Evolutionary conservation across 768 basidiomycete species (phyloP), one percentile per base, ranked within the genome.

Genomic region (Sporobolomyces pararoseus): DNA sequence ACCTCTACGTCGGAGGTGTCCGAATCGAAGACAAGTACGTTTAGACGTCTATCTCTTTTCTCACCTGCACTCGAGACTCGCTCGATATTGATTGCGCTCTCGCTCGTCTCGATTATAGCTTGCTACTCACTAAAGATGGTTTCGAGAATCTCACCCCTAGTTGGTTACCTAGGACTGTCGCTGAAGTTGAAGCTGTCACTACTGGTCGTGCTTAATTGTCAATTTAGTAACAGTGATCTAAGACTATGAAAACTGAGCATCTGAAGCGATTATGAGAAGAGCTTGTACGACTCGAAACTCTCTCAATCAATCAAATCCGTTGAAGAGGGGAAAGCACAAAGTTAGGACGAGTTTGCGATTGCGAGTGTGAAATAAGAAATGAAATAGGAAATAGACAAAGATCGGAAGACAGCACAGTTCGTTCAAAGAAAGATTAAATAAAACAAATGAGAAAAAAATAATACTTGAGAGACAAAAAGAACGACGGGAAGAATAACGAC

Each of bases 71-170:
- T 19, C 50, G 50, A 49, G 47, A 10, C 47, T 7, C 47, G 12
- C 13, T 7, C 23, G 47, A 49, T 49, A 19, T 21, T 49, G 47
- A n/a, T 21, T 49, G 17, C 17, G 17, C n/a, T n/a, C n/a, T n/a
- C n/a, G n/a, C n/a, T n/a, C n/a, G n/a, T n/a, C 46, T 47, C 12
- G 14, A 16, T n/a, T 17, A 7, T 17, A 76, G 89, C 34, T 84
- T 97, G 5, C 79, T 90, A 10, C 86, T 99, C 70, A 91, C 86
- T 0, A 79, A 82, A 66, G 82, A 83, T 17, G 90, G 90, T 10
- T 85, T 84, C 75, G 87, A 91, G 81, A 95, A 93, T 80, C 76
- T 96, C 71, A 96, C 95, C 0, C 88, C 87, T 10, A 89, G 91
- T 14, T 84, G 82, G 64, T 61, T 73, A 5, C 70, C 73, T 7